These are phyloP conservation scores for Calonectria pteridis DNA, from an alignment of 2,329 filamentous ascomycete genomes.

Conservation along the genomic window DNA sequence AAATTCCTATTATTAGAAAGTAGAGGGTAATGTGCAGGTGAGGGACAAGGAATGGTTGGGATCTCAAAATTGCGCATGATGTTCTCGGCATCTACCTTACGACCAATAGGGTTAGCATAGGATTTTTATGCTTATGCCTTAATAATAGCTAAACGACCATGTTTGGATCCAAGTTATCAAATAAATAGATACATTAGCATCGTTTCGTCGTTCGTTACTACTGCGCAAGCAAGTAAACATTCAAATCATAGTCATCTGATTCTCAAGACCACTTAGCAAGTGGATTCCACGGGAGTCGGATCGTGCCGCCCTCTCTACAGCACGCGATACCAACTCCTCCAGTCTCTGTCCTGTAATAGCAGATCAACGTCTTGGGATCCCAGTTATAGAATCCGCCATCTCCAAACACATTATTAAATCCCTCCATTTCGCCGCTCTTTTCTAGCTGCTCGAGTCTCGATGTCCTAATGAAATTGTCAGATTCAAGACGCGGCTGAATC, in stretches of 20 bases:
- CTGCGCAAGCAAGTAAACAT: too few relatives aligned
- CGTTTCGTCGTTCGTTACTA: neutral
- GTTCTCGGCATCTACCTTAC: too few relatives aligned
- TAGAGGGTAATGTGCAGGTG: too few relatives aligned
- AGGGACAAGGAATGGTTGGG: too few relatives aligned
- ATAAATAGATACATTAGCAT: neutral
- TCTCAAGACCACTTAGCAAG: slow-evolving; percentile 28
- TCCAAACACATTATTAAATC: neutral
- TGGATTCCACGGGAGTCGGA: slow-evolving; percentile 29
- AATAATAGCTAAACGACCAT: neutral
- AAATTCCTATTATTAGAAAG: too few relatives aligned
- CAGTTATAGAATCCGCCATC: slow-evolving; percentile 22
- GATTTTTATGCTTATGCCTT: neutral
- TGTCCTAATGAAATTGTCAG: neutral
- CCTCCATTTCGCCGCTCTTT: slow-evolving; percentile 27
- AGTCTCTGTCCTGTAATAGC: slow-evolving; percentile 25
- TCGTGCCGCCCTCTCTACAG: slow-evolving; percentile 26
- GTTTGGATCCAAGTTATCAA: neutral
- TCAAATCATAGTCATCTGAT: neutral
- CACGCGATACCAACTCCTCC: slow-evolving; percentile 9
- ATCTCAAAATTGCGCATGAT: too few relatives aligned
- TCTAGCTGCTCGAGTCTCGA: slow-evolving; percentile 23
- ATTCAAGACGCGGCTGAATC: too few relatives aligned
- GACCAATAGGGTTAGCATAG: too few relatives aligned
- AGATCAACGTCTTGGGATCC: slow-evolving; percentile 23